A percentile compares a stretch with the other conserved stretches of the same genome.
These are phyloP conservation scores for Candida tibetensis DNA, from an alignment of 805 yeast genomes.

Conservation along the genomic window DNA sequence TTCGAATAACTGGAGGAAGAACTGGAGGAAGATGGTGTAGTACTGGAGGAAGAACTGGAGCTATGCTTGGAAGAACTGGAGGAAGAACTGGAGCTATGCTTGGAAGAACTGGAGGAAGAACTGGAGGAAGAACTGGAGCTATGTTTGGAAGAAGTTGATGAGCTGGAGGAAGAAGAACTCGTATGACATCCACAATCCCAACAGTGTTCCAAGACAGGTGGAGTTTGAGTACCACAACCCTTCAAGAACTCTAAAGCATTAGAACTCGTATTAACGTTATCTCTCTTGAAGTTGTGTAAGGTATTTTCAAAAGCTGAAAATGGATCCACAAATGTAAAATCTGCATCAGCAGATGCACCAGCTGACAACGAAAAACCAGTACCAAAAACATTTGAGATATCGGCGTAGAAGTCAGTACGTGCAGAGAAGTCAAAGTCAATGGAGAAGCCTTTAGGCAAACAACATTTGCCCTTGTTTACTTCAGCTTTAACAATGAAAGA, in stretches of 20 bases:
- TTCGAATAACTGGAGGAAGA: not conserved
- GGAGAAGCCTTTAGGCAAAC: constrained; percentile 23
- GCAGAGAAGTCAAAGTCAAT: constrained; percentile 15
- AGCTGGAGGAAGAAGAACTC: not conserved
- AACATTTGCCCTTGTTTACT: constrained; percentile 15
- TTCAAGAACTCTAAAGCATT: constrained; percentile 1
- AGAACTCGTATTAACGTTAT: constrained; percentile 3
- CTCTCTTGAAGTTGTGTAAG: constrained; percentile 10
- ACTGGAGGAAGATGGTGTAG: not conserved
- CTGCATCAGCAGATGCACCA: not conserved
- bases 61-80: not conserved
- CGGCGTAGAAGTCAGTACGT: constrained; percentile 5
- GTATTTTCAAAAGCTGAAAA: constrained; percentile 2
- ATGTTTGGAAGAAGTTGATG: not conserved
- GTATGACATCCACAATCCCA: constrained; percentile 13
- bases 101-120: not conserved
- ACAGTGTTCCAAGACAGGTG: constrained; percentile 7
- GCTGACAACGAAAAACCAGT: not conserved
- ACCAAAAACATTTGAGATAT: constrained; percentile 9
- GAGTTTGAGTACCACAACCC: constrained; percentile 5
- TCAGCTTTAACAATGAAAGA: constrained; percentile 20
- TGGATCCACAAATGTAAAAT: constrained; percentile 6
- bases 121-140: not conserved
- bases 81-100: not conserved
- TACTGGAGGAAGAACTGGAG: not conserved